Evolutionary conservation across 495 filamentous ascomycete genomes (phyloP), one percentile per base, ranked within the genome.

Genomic region (Daldinia grandis): DNA sequence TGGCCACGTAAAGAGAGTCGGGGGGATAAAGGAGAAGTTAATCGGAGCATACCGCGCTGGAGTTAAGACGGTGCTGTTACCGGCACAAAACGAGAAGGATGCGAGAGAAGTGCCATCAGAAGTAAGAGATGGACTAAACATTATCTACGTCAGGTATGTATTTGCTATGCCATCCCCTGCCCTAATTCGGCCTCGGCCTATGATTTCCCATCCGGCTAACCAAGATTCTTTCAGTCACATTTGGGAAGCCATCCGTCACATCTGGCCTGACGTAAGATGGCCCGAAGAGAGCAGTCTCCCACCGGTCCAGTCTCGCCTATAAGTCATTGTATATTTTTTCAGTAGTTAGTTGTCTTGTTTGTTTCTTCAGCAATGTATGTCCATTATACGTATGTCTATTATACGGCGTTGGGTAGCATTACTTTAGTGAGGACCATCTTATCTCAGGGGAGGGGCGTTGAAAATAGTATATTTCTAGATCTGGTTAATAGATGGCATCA

Each of bases 21-120:
- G 95, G 21, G 95, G 96, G 24, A 98, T 98, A 81, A 97, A 98
- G 84, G 95, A 99, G 87, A 99, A 99, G 78, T 83, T 98, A 30
- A 98, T 99, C 76, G 95, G 95, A 12, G 96, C 95, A 28, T 80
- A 94, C 69, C 89, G 94, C 66, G 96, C 95, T 19, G 95, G 95
- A 25, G 95, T 99, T 57, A 96, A 95, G 84, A 95, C 91, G 40
- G 95, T 98, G 33, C 81, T 99, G 60, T 83, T 99, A 33, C 95
- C 95, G 31, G 86, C 90, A 42, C 88, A 90, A 67, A 99, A 99
- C 78, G 87, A 90, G 70, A 98, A 98, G 81, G 96, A 99, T 76
- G 91, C 92, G 66, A 93, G 91, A 81, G 95, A 98, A 76, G 84
- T 98, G 24, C 95, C 96, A 3, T 83, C 90, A 75, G 95, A 99